phyloP scores from a whole-genome alignment of 108 stramenopile genomes.

The Skeletonema costatum region DNA sequence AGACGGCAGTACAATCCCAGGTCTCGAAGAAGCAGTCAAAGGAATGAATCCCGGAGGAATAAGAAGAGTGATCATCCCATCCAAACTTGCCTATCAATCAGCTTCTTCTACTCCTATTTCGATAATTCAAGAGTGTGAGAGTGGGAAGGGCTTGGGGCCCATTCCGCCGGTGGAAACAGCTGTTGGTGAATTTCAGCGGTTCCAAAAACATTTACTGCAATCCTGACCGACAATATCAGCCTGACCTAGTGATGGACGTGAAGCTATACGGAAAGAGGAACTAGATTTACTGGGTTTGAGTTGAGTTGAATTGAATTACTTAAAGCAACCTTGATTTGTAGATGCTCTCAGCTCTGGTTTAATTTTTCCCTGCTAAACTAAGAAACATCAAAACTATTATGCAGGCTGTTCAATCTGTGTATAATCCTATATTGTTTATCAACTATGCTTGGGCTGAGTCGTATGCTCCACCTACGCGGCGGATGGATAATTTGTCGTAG shows the following conservation, averaged over 20 bases:
- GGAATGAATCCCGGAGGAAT: slow-evolving; percentile 73
- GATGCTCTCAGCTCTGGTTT: no score
- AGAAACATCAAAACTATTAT: neutral
- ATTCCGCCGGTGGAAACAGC: slow-evolving; percentile 55
- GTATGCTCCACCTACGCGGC: neutral
- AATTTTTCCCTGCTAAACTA: neutral
- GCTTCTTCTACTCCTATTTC: neutral
- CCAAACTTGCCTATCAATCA: slow-evolving; percentile 55
- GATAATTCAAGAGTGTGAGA: slow-evolving; percentile 49
- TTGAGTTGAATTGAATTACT: neutral
- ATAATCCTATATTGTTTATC: neutral
- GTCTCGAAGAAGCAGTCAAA: slow-evolving; percentile 66
- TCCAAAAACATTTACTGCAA: slow-evolving; percentile 87
- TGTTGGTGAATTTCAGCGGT: slow-evolving; percentile 64
- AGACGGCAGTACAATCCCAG: slow-evolving; percentile 65
- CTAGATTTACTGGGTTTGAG: neutral
- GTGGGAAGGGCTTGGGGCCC: slow-evolving; percentile 60
- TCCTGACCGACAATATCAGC: slow-evolving; percentile 69
- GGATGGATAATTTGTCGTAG: neutral
- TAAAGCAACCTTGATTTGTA: neutral
- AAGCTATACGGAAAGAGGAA: slow-evolving; percentile 67
- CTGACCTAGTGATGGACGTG: slow-evolving; percentile 78
- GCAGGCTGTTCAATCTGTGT: neutral
- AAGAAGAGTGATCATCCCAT: slow-evolving; percentile 65
- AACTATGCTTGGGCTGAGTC: neutral